Base-by-base conservation (phyloP, 2,329 filamentous ascomycete genomes). In the Sarocladiaceae sp. region DNA sequence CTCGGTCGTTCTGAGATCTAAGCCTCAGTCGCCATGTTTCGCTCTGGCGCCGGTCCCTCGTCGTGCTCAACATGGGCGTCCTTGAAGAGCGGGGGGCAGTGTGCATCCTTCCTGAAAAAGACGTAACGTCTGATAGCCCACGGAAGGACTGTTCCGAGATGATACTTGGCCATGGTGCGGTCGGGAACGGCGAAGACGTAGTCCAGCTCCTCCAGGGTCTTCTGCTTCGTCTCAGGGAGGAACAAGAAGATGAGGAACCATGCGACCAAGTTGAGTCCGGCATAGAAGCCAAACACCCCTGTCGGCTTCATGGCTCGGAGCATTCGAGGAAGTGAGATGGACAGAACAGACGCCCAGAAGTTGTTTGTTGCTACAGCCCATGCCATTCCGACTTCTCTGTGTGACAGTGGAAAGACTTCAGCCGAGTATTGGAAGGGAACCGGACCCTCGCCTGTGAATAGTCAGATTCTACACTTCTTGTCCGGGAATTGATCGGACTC, bases 341-440 rank as follows among this genome's bases (percentile, higher is more conserved):
- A 65, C 1, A 76, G 57, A 0, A 74, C 60, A 3, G 64, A 59
- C 3, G 61, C 69, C 66, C 70, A 74, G 59, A 73, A 74, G 49
- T 72, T 68, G 53, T 72, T 75, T 1, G 74, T 78, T 0, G 76
- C 74, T 0, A 80, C 76, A 1, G 75, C 74, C 67, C 70, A 78
- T 0, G 67, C 68, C 77, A 82, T 81, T 27, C 77, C 78, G 11
- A 80, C 66, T 51, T 80, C 77, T 50, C 77, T 65, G 56, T 80
- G 75, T 1, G 72, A 74, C 0, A 81, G 66, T 0, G 77, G 76
- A 56, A 80, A 80, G 3, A 78, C 74, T 54, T 81, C 77, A 4
- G 78, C 74, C 0, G 67, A 72, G 60, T 80, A 80, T 11, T 70
- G 69, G 56, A 78, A 80, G 0, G 76, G 74, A 9, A 79, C 74